phyloP scores from a whole-genome alignment of 495 filamentous ascomycete genomes.

The Penicillium egyptiacum region DNA sequence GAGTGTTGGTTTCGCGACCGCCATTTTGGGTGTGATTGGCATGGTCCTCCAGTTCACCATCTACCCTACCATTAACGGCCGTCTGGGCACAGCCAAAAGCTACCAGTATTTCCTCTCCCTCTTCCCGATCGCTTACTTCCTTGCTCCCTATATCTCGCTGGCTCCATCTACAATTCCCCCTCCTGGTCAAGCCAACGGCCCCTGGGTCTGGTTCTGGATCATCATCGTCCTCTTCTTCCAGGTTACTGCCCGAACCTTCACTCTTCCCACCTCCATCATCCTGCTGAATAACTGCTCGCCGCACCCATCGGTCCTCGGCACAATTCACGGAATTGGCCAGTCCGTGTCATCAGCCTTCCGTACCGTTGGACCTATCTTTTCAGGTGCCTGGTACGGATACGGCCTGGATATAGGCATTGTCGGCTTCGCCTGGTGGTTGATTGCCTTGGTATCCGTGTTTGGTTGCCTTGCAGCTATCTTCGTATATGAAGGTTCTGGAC shows the following conservation, averaged over 20 bases:
- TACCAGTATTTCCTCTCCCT: slow-evolving; percentile 67
- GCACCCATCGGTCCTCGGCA: slow-evolving; percentile 76
- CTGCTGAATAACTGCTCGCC: slow-evolving; percentile 82
- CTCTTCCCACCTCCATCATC: slow-evolving; percentile 73
- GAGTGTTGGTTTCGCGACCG: slow-evolving; percentile 73
- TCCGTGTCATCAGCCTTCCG: slow-evolving; percentile 68
- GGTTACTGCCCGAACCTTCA: slow-evolving; percentile 79
- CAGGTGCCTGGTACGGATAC: slow-evolving; percentile 68
- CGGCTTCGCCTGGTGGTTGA: slow-evolving; percentile 75
- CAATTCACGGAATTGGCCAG: slow-evolving; percentile 79
- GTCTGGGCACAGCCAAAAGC: slow-evolving; percentile 65
- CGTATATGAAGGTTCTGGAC: slow-evolving; percentile 72
- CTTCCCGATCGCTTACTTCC: slow-evolving; percentile 72
- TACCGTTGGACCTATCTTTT: slow-evolving; percentile 72
- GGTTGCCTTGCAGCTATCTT: slow-evolving; percentile 62
- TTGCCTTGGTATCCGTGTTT: slow-evolving; percentile 61
- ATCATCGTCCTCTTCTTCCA: slow-evolving; percentile 67
- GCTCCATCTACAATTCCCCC: slow-evolving; percentile 62
- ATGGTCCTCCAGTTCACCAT: slow-evolving; percentile 75
- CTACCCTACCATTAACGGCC: slow-evolving; percentile 67
- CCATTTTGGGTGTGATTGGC: slow-evolving; percentile 74
- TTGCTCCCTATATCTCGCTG: slow-evolving; percentile 70
- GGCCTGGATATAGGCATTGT: slow-evolving; percentile 69
- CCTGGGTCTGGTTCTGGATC: slow-evolving; percentile 67
- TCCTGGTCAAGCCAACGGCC: slow-evolving; percentile 63